Percentiles rank a stretch among this genome's conserved stretches.
Evolutionary conservation across 805 yeast species (phyloP).

Genomic region (Candida patagonica): DNA sequence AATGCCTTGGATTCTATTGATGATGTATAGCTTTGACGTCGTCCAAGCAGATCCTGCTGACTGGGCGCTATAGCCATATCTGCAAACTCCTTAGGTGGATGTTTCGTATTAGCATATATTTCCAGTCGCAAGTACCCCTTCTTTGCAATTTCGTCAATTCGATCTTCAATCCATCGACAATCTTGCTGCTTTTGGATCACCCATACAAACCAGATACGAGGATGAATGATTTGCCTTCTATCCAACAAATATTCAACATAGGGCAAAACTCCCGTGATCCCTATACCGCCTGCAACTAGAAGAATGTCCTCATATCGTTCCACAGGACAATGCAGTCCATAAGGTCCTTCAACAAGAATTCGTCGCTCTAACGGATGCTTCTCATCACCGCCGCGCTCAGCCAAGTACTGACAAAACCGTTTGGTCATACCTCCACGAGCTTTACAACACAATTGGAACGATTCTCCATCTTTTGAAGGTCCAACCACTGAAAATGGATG

Average conservation of each 20-base stretch:
- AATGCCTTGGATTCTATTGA: not conserved
- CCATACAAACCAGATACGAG: conserved; percentile 24
- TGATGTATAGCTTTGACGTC: not conserved
- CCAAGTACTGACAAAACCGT: conserved; percentile 28
- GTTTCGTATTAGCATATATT: conserved; percentile 7
- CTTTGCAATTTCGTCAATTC: conserved; percentile 25
- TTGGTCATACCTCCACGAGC: conserved; percentile 48
- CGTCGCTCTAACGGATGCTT: conserved; percentile 29
- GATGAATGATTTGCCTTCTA: conserved; percentile 5
- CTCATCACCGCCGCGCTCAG: conserved; percentile 26
- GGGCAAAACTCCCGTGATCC: conserved; percentile 48
- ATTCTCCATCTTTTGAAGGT: conserved; percentile 30
- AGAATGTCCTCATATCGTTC: conserved; percentile 39
- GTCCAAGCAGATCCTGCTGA: not conserved
- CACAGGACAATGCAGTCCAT: conserved; percentile 43
- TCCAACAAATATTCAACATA: conserved; percentile 31
- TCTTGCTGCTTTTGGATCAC: conserved; percentile 16
- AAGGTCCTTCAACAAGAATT: conserved; percentile 52
- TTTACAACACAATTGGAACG: conserved; percentile 40
- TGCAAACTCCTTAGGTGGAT: not conserved
- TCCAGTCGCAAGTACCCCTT: conserved; percentile 13
- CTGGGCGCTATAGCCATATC: not conserved
- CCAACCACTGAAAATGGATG: conserved; percentile 57
- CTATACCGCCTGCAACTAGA: conserved; percentile 57
- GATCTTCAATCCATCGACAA: conserved; percentile 14